Conservation (phyloP, 768 basidiomycete genomes). For the Cystobasidium tubakii region DNA sequence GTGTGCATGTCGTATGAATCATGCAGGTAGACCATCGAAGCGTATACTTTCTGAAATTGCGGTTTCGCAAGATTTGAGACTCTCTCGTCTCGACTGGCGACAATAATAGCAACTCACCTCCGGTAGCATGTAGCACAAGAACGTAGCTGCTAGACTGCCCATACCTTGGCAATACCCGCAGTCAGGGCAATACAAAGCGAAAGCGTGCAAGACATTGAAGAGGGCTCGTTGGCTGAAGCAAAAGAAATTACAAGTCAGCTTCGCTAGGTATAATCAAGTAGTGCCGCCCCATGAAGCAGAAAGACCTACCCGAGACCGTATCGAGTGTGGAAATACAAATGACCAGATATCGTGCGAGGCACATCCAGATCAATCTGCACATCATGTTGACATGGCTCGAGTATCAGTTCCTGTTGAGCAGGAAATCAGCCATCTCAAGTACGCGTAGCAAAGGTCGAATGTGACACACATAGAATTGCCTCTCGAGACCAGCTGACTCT, state of each 20-base stretch:
- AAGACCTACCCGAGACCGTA: slow-evolving; percentile 70
- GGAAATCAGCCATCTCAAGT: no score
- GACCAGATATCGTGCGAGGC: slow-evolving; percentile 88
- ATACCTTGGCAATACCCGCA: slow-evolving; percentile 99
- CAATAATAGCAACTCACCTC: slow-evolving; percentile 56
- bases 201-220: slow-evolving; percentile 89
- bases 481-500: not conserved
- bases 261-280: no score
- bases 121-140: slow-evolving; percentile 87
- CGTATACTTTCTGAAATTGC: slow-evolving; percentile 63
- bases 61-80: not conserved
- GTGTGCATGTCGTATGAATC: slow-evolving; percentile 78
- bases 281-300: no score
- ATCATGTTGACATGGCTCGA: slow-evolving; percentile 79
- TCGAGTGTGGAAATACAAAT: slow-evolving; percentile 87
- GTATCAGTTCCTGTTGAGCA: slow-evolving; percentile 62
- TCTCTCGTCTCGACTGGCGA: no score
- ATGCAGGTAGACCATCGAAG: slow-evolving; percentile 78
- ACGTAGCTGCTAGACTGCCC: slow-evolving; percentile 92
- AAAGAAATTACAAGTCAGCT: no score
- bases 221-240: slow-evolving; percentile 67
- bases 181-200: slow-evolving; percentile 78
- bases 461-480: not conserved
- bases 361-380: slow-evolving; percentile 98
- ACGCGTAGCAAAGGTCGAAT: not conserved